Evolutionary conservation across 257 asterid genomes (phyloP), one percentile per base, ranked within the genome.

Genomic region (Apocynum venetum): DNA sequence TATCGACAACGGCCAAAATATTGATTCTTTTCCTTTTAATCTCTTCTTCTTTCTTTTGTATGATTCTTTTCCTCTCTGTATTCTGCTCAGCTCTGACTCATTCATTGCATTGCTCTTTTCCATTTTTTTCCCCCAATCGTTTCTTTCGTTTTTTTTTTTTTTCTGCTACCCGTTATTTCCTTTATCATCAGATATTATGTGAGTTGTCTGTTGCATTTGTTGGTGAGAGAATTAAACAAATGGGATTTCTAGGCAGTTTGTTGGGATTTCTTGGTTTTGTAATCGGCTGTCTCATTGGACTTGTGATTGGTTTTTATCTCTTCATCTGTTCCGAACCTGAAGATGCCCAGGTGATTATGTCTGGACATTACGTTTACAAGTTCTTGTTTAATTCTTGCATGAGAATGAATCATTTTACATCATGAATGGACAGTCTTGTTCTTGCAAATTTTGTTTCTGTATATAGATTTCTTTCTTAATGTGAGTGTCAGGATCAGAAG

Each of bases 191-290:
- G 20, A 8, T 65, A 43, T 41, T 17, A 15, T 14, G 52, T 44
- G 36, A 66, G 31, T 68, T 51, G 12, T 2, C 44, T 41, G 4
- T n/a, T 69, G 60, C 13, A 65, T 55, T 55, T 55, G 60, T 0
- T 55, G 66, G 43, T 66, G 52, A 52, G 6, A 17, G 79, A 7
- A 44, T 41, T 55, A 36, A 72, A 56, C 8, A 72, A 77, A 92
- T 93, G 98, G 97, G 97, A 52, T 85, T 93, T 13, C 52, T 88
- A 38, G 81, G 93, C 88, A 89, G 87, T 88, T 78, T 93, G 48
- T 70, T 90, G 82, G 98, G 94, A 63, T 52, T 93, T 80, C 53
- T 93, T 19, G 98, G 97, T 48, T 93, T 87, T 75, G 90, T 89
- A 77, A 78, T 90, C 76, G 97, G 97, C 59, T 74, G 90, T 47